These are phyloP conservation scores for Camillea tinctor DNA, from an alignment of 2,329 filamentous ascomycete genomes.

Conservation along the genomic window DNA sequence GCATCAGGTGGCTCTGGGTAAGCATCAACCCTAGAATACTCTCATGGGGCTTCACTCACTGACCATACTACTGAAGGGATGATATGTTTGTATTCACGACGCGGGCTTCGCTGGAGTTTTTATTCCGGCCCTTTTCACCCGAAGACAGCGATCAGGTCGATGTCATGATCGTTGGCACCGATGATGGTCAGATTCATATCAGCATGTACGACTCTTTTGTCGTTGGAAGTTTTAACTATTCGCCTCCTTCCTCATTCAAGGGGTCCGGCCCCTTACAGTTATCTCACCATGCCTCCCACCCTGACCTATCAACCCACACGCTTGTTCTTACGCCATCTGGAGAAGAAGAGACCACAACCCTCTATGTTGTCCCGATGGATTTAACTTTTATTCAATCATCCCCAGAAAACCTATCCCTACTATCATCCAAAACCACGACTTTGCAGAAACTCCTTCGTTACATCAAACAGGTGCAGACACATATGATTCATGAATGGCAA, in stretches of 20 bases:
- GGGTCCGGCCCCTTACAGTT: conserved; percentile 36
- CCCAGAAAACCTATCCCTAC: conserved; percentile 76
- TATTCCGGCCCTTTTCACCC: conserved; percentile 62
- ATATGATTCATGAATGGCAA: conserved; percentile 81
- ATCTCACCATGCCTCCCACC: conserved; percentile 67
- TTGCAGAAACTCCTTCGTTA: conserved; percentile 86
- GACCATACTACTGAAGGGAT: conserved; percentile 48
- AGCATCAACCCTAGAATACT: conserved; percentile 30
- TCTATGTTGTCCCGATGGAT: conserved; percentile 73
- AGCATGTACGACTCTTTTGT: conserved; percentile 85
- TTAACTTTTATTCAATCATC: conserved; percentile 78
- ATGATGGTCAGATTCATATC: conserved; percentile 69
- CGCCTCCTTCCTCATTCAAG: conserved; percentile 33
- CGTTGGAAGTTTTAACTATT: conserved; percentile 64
- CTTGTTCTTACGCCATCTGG: conserved; percentile 58
- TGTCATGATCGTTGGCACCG: conserved; percentile 72
- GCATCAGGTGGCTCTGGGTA: conserved; percentile 62
- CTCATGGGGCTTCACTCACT: conserved; percentile 15
- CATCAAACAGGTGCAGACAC: conserved; percentile 73
- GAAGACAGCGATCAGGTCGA: conserved; percentile 74
- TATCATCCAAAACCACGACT: conserved; percentile 84
- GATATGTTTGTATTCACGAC: conserved; percentile 66
- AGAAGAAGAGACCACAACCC: conserved; percentile 37
- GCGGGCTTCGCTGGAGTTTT: conserved; percentile 65
- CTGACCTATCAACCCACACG: conserved; percentile 71